Evolutionary conservation across 306 rosid species (phyloP), one percentile per base, ranked within the genome.

Genomic region (Acacia confusa): DNA sequence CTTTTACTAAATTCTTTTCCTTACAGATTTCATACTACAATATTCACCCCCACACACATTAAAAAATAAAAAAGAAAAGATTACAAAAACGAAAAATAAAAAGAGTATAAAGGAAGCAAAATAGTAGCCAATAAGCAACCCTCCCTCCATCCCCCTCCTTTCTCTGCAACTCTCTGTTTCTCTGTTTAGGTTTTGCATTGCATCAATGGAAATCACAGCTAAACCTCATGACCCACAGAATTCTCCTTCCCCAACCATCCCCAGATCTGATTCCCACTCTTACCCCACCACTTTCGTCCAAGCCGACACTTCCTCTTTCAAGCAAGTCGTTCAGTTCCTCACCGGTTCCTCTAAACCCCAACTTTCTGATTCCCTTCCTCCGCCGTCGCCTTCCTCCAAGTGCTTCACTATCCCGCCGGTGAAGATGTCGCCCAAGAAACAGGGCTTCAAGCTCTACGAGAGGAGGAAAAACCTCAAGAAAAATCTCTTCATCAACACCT

Each of bases 271-370:
- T 70, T 79, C 92, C 48, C 86, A 89, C 66, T 97, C 98, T 12
- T 92, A 92, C 70, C 97, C 98, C 20, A 95, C 99, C 1, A 95
- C 99, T 44, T 95, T 95, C 80, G 98, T 95, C 14, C 99, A 95
- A 67, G 99, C 99, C 1, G 97, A 95, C 78, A 84, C 97, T 67
- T 78, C 98, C 28, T 93, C 85, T 80, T 95, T 95, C 94, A 95
- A 95, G 60, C 97, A 95, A 4, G 99, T 95, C 3, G 99, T 95
- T 81, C 99, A 95, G 84, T 89, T 95, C 96, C 92, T 95, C 74
- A 95, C 99, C 0, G 99, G 99, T 52, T 92, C 98, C 16, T 78
- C 97, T 10, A 79, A 78, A 65, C 72, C 75, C 5, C 88, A 70
- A 10, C 27, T n/a, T 6, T 90, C 38, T 48, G 85, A 86, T 78